These are phyloP conservation scores for Xylariomycetidae sp. DNA, from an alignment of 2,329 filamentous ascomycete genomes.

Conservation along the genomic window DNA sequence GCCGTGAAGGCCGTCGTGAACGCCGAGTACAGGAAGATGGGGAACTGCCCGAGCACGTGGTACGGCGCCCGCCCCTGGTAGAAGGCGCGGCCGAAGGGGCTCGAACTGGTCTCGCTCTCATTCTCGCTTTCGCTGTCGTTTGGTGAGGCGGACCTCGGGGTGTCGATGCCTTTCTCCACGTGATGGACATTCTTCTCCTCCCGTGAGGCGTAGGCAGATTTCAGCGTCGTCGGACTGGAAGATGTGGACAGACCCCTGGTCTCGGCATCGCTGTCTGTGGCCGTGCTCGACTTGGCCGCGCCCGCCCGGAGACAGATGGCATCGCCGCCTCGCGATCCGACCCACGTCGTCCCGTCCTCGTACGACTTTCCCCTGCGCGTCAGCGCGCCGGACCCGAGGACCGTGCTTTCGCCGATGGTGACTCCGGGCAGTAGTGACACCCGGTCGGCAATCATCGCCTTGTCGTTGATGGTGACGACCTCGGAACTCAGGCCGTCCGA, in stretches of 20 bases:
- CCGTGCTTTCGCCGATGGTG: slow-evolving; percentile 40
- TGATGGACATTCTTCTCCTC: no score
- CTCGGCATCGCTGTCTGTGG: neutral
- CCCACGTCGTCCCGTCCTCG: slow-evolving; percentile 40
- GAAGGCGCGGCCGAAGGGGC: slow-evolving; percentile 52
- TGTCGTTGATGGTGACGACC: slow-evolving; percentile 39
- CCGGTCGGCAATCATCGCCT: slow-evolving; percentile 54
- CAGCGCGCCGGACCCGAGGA: slow-evolving; percentile 51
- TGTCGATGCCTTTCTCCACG: no score
- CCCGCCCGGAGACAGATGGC: slow-evolving; percentile 34
- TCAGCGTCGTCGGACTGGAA: neutral
- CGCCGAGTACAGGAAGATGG: slow-evolving; percentile 47
- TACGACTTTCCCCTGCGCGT: slow-evolving; percentile 42
- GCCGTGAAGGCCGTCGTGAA: slow-evolving; percentile 40
- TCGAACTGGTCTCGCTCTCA: slow-evolving; percentile 20
- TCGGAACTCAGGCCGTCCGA: slow-evolving; percentile 47
- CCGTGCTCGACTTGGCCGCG: neutral
- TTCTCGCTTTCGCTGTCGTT: slow-evolving; percentile 9
- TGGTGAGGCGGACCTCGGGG: neutral
- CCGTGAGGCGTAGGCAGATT: neutral
- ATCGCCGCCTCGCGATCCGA: slow-evolving; percentile 48
- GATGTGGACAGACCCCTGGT: neutral
- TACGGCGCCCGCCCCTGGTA: slow-evolving; percentile 47
- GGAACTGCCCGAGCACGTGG: slow-evolving; percentile 40
- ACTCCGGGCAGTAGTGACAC: slow-evolving; percentile 49